Evolutionary conservation across 1,284 basidiomycete genomes (phyloP), one percentile per base, ranked within the genome.

Genomic region (Ceratobasidium sp.): DNA sequence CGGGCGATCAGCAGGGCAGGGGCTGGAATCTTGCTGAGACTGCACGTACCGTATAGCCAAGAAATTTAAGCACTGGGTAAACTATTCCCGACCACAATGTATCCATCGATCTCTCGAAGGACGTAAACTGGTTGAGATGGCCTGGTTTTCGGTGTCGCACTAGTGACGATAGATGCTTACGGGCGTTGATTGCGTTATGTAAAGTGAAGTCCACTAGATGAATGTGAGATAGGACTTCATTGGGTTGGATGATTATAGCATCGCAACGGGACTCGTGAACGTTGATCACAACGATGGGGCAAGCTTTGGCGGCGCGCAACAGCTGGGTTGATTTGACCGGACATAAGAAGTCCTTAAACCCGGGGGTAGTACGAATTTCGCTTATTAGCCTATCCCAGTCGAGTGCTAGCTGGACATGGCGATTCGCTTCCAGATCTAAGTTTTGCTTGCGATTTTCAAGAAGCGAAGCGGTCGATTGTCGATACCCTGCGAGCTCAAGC

Each of bases 401-500:
- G 22, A 32, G 38, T n/a, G 72, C 72, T 15, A 74, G 49, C n/a
- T 34, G 25, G 17, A 58, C 65, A 27, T 74, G 69, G n/a, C n/a
- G n/a, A n/a, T n/a, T n/a, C n/a, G n/a, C n/a, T n/a, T n/a, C n/a
- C n/a, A n/a, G n/a, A n/a, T n/a, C n/a, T n/a, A n/a, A n/a, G n/a
- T n/a, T n/a, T n/a, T n/a, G n/a, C n/a, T n/a, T n/a, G n/a, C n/a
- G n/a, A n/a, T n/a, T n/a, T n/a, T n/a, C n/a, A n/a, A n/a, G n/a
- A n/a, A n/a, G n/a, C n/a, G n/a, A n/a, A n/a, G n/a, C n/a, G n/a
- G n/a, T 22, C 20, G 13, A 22, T 10, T 8, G 45, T 22, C 10
- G n/a, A 20, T 8, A 47, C 17, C 52, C n/a, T n/a, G 73, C 75
- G 8, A 78, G 69, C 2, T 43, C 38, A 20, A 74, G 72, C 42